Evolutionary conservation across 2,329 filamentous ascomycete genomes (phyloP), one percentile per base, ranked within the genome.

Genomic region (Ceratocystis lukuohia): DNA sequence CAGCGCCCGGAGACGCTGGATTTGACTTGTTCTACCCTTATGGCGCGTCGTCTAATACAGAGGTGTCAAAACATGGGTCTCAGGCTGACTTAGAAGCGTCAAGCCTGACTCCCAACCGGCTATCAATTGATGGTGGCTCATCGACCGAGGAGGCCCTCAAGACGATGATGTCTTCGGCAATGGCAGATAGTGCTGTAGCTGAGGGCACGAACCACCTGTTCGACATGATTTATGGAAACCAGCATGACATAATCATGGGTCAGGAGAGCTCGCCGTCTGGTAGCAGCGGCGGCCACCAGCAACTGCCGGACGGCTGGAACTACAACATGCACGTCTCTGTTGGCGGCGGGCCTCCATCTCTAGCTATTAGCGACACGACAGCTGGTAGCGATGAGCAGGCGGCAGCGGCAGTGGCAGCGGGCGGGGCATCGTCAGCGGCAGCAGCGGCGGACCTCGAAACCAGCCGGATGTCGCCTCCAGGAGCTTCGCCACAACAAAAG

Each of bases 221-320:
- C 8, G 61, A 59, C 62, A 61, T 64, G 61, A 67, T 67, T 37
- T 67, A 67, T 25, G 65, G 65, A 44, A 67, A 67, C 22, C 44
- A 53, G 20, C n/a, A 56, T 12, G 45, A 63, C 63, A 65, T 57
- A 22, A 50, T 45, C 15, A 48, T 50, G n/a, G 37, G 33, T 6
- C 33, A 57, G 28, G 48, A 41, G 45, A 20, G 37, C 8, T 28
- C 63, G 20, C 33, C 63, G 50, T 28, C 50, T 5, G 50, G 63
- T 22, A 65, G 37, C 50, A 64, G 22, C n/a, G 22, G 48, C 8
- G 8, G 30, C 20, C 61, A 46, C 28, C 37, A n/a, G 4, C 41
- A 46, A 10, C 33, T 56, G 6, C 48, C 63, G 7, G 22, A 65
- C 25, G 61, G 61, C 25, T 63, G 61, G 61, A 48, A 48, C 61